Base-by-base conservation (phyloP, 306 rosid species). In the Lablab purpureus region DNA sequence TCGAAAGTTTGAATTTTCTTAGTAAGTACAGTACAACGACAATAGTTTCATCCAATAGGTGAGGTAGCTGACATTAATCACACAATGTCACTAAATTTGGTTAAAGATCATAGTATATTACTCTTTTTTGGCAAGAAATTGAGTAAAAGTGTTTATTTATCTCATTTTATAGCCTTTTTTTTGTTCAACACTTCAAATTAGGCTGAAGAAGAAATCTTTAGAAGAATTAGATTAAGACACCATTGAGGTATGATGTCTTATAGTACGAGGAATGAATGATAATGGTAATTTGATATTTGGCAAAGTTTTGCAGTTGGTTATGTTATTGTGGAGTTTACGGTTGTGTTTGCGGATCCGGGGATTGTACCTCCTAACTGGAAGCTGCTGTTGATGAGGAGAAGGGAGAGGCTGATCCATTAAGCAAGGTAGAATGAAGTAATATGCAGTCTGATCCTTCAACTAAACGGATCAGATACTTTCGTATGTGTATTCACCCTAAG, bases 281-380 rank as follows among this genome's bases (percentile, higher is more conserved):
- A 4, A 43, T 71, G 65, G 45, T 58, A 19, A 75, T 50, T 71
- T 73, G 67, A 67, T 41, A 18, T 76, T 67, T 65, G 54, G 0
- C 36, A 50, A 27, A 56, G 62, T 72, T 80, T 32, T 88, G 85
- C 96, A 92, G 97, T 67, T 92, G 85, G 92, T 83, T 85, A 87
- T 92, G 97, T 83, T 92, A 52, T 49, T 92, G 46, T 92, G 97
- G 97, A 85, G 97, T 84, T 92, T 52, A 80, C 91, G 22, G 94
- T 87, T 83, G 94, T 90, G 63, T 74, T 90, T 84, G 88, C 94
- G 36, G 94, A 92, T 84, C 94, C 97, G 0, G 97, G 97, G 15
- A 27, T 79, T 71, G 97, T 92, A 10, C 91, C 94, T 2, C 92
- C 87, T 56, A 90, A 88, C 59, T 92, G 93, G 97, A 88, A 90